A percentile compares a stretch with the other conserved stretches of the same genome.
phyloP scores from a whole-genome alignment of 495 filamentous ascomycete species.

The Penicillium bialowiezense region DNA sequence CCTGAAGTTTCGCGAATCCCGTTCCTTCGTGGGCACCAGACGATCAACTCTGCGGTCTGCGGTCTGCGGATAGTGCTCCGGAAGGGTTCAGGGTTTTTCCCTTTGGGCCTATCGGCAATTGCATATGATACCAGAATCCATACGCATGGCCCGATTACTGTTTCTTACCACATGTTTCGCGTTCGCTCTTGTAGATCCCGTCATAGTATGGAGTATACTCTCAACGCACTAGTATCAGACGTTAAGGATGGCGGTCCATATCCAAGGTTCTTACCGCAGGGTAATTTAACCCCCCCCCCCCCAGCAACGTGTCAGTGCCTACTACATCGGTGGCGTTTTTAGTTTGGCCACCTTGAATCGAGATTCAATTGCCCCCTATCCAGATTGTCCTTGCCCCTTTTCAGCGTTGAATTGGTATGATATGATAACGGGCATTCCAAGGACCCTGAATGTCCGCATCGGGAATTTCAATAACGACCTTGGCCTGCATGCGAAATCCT shows the following conservation, averaged over 20 bases:
- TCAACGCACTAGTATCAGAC: not conserved
- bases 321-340: constrained; percentile 32
- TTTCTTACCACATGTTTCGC: too few relatives aligned
- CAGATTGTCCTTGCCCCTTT: not conserved
- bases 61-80: constrained; percentile 3
- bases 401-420: constrained; percentile 11
- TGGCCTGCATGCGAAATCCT: constrained; percentile 15
- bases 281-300: constrained; percentile 8
- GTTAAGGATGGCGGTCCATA: not conserved
- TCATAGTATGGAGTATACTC: too few relatives aligned
- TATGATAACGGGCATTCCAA: constrained; percentile 24
- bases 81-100: constrained; percentile 1
- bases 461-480: not conserved
- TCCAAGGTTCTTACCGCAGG: not conserved
- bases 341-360: constrained; percentile 13
- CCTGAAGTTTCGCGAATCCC: constrained; percentile 7
- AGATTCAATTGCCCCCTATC: constrained; percentile 12
- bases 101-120: not conserved
- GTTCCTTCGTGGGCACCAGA: constrained; percentile 8
- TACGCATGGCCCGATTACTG: not conserved
- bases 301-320: constrained; percentile 16
- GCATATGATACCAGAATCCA: not conserved
- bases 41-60: constrained; percentile 11
- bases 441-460: constrained; percentile 9
- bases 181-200: too few relatives aligned